phyloP scores from a whole-genome alignment of 1,139 yeast genomes.

The Scheffersomyces parashehatae region DNA sequence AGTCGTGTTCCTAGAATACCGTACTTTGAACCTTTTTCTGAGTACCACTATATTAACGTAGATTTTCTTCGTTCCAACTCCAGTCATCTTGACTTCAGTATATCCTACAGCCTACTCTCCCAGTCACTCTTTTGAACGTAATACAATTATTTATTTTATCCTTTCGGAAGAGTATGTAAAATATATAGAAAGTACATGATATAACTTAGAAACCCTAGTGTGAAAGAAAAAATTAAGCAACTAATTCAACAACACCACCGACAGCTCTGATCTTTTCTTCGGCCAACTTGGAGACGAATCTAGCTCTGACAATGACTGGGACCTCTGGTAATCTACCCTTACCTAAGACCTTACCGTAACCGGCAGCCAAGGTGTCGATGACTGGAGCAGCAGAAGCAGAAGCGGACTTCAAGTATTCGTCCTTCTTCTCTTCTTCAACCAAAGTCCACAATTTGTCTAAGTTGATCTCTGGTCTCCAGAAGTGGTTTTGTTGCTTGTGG shows the following conservation, averaged over 20 bases:
- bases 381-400: constrained; percentile 95
- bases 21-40: no score
- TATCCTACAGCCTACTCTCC: no score
- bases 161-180: constrained; percentile 6
- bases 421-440: constrained; percentile 93
- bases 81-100: no score
- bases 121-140: neutral
- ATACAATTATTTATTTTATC: neutral
- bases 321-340: constrained; percentile 98
- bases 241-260: constrained; percentile 99
- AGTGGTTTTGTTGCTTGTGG: constrained; percentile 95
- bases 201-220: constrained; percentile 6
- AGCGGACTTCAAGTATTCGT: constrained; percentile 85
- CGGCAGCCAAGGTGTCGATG: constrained; percentile 98
- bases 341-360: constrained; percentile 99
- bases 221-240: constrained; percentile 64
- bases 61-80: no score
- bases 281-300: constrained; percentile 98
- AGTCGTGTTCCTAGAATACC: no score
- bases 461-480: constrained; percentile 99
- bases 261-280: constrained; percentile 99
- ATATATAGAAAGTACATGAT: constrained; percentile 7
- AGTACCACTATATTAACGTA: no score
- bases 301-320: constrained; percentile 99
- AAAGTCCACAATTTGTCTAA: constrained; percentile 98